Percentiles rank a stretch among this genome's conserved stretches.
phyloP scores from a whole-genome alignment of 2,329 filamentous ascomycete genomes.

The Colletotrichum plurivorum region DNA sequence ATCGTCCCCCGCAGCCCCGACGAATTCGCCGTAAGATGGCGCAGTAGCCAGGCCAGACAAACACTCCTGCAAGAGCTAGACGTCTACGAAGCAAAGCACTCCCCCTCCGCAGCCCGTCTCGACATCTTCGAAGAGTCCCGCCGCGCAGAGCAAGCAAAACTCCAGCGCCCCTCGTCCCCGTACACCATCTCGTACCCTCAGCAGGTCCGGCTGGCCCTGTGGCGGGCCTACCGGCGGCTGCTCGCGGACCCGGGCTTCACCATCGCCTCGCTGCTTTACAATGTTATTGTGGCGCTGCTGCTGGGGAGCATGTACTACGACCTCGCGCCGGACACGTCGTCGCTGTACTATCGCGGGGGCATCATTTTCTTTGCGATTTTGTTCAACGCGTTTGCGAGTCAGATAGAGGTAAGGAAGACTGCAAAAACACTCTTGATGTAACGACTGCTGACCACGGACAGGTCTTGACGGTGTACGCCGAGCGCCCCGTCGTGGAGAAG shows the following conservation, averaged over 20 bases:
- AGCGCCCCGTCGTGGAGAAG: conserved; percentile 46
- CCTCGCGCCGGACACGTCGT: conserved; percentile 62
- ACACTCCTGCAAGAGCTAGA: conserved; percentile 67
- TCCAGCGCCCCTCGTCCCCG: conserved; percentile 76
- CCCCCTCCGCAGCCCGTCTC: conserved; percentile 34
- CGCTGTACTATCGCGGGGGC: conserved; percentile 62
- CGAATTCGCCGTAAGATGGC: conserved; percentile 78
- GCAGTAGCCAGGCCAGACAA: conserved; percentile 72
- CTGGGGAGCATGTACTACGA: conserved; percentile 78
- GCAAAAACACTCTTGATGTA: too few relatives aligned
- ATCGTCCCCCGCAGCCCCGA: conserved; percentile 76
- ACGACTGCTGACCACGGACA: not conserved
- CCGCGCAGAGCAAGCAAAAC: conserved; percentile 70
- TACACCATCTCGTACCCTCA: conserved; percentile 84
- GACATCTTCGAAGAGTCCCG: conserved; percentile 43
- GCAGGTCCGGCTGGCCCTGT: conserved; percentile 74
- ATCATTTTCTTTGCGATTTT: conserved; percentile 50
- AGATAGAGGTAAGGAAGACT: too few relatives aligned
- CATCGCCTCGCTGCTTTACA: conserved; percentile 42
- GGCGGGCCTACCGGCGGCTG: conserved; percentile 75
- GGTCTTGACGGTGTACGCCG: conserved; percentile 42
- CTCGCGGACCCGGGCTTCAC: conserved; percentile 72
- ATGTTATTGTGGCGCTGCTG: conserved; percentile 68
- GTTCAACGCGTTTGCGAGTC: conserved; percentile 48
- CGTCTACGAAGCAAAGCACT: conserved; percentile 10